Conservation (phyloP, 306 rosid genomes). For the Medicago lupulina region DNA sequence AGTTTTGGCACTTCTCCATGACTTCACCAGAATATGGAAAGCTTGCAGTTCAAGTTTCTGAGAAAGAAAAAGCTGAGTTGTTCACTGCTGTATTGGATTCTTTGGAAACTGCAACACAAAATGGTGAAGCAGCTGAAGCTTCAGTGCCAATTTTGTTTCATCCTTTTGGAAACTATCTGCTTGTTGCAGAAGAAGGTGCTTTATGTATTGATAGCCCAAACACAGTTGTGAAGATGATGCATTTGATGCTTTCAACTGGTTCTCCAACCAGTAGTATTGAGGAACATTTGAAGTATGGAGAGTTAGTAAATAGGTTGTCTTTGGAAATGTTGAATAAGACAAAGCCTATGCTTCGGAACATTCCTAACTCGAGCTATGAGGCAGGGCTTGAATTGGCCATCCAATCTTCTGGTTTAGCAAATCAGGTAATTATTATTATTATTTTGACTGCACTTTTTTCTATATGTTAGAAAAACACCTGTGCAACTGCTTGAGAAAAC, state of each 20-base stretch:
- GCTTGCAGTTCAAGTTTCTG: conserved; percentile 50
- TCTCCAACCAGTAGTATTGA: conserved; percentile 60
- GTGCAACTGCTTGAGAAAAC: too few relatives aligned
- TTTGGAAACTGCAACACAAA: conserved; percentile 53
- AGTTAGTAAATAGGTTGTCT: conserved; percentile 55
- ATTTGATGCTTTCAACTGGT: conserved; percentile 56
- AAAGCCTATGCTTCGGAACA: conserved; percentile 40
- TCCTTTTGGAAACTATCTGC: conserved; percentile 81
- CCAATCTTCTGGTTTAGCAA: conserved; percentile 65
- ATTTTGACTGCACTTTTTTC: too few relatives aligned
- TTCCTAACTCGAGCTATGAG: conserved; percentile 74
- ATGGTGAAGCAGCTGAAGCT: conserved; percentile 54
- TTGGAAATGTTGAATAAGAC: conserved; percentile 50
- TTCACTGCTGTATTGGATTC: conserved; percentile 46
- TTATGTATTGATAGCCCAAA: conserved; percentile 70
- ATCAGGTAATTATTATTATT: conserved; percentile 50
- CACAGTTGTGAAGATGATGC: conserved; percentile 73
- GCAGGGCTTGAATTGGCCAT: conserved; percentile 79
- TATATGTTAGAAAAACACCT: too few relatives aligned
- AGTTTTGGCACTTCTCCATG: conserved; percentile 73
- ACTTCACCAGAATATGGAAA: conserved; percentile 47
- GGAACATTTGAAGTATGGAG: conserved; percentile 86
- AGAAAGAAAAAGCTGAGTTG: conserved; percentile 54
- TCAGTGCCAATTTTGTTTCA: conserved; percentile 45
- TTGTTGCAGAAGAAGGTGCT: conserved; percentile 73